These are phyloP conservation scores for Orbilia blumenaviensis DNA, from an alignment of 2,329 filamentous ascomycete species.

Conservation along the genomic window DNA sequence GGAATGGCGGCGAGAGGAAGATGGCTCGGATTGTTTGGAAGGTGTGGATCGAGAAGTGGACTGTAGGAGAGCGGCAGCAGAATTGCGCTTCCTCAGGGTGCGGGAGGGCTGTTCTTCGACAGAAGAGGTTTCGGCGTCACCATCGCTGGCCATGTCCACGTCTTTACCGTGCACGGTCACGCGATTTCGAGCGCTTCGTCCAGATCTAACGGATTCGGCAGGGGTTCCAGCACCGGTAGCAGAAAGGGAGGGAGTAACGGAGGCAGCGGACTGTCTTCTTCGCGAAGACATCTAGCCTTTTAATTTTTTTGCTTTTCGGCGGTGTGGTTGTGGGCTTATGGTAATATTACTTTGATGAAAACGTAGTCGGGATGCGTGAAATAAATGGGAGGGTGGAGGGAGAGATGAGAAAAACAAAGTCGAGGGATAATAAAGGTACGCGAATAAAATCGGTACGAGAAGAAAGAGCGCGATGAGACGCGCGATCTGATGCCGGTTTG, in stretches of 20 bases:
- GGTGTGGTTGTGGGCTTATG: not conserved
- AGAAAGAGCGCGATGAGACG: conserved; percentile 21
- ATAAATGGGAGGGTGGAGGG: conserved; percentile 21
- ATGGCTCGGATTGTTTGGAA: conserved; percentile 39
- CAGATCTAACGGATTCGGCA: conserved; percentile 45
- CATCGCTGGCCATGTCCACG: conserved; percentile 53
- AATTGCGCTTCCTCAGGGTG: conserved; percentile 51
- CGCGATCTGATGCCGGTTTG: conserved; percentile 10
- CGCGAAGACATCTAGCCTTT: conserved; percentile 49
- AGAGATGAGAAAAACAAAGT: conserved; percentile 48
- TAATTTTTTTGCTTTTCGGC: not conserved
- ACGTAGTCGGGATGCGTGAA: conserved; percentile 30
- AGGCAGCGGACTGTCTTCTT: conserved; percentile 50
- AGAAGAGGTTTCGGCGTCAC: conserved; percentile 40
- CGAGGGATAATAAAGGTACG: conserved; percentile 41
- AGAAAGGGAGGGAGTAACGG: conserved; percentile 47
- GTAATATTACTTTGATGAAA: conserved; percentile 16
- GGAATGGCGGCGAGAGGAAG: conserved; percentile 47
- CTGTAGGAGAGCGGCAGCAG: conserved; percentile 43
- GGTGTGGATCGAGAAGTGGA: conserved; percentile 43
- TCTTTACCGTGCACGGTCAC: conserved; percentile 52
- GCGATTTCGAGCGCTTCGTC: conserved; percentile 43
- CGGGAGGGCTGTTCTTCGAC: conserved; percentile 44
- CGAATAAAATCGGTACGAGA: conserved; percentile 27
- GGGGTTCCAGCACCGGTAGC: conserved; percentile 50